These are phyloP conservation scores for Phytophthora crassamura DNA, from an alignment of 352 stramenopile genomes.

Conservation along the genomic window DNA sequence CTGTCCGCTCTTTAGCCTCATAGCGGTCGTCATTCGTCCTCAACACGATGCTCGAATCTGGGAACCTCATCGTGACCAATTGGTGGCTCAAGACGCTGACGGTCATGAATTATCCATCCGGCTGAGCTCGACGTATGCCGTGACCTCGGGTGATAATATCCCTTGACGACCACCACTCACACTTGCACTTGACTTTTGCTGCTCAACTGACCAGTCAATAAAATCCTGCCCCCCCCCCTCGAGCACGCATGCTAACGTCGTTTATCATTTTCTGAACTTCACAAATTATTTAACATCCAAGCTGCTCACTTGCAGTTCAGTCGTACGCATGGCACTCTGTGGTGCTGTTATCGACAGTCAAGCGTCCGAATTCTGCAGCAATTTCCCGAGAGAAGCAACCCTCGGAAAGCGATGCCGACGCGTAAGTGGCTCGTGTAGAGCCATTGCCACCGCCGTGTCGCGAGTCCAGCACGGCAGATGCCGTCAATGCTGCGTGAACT, in stretches of 20 bases:
- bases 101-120: too few species aligned
- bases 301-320: not conserved
- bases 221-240: not conserved
- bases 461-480: conserved; percentile 31
- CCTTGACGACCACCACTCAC: not conserved
- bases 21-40: too few species aligned
- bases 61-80: too few species aligned
- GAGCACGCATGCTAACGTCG: not conserved
- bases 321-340: conserved; percentile 19
- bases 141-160: not conserved
- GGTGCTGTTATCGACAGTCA: conserved; percentile 29
- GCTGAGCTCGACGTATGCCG: not conserved
- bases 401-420: conserved; percentile 20
- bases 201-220: not conserved
- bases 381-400: conserved; percentile 29
- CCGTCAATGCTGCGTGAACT: conserved; percentile 26
- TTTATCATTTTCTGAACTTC: not conserved
- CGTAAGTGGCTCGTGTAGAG: conserved; percentile 27
- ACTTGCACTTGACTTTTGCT: not conserved
- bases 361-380: conserved; percentile 14
- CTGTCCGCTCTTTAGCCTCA: too few species aligned
- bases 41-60: too few species aligned
- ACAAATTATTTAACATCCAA: too few species aligned
- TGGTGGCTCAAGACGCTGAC: too few species aligned
- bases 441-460: conserved; percentile 27